Conservation (phyloP, 345 rosid species). For the Pistacia integerrima region DNA sequence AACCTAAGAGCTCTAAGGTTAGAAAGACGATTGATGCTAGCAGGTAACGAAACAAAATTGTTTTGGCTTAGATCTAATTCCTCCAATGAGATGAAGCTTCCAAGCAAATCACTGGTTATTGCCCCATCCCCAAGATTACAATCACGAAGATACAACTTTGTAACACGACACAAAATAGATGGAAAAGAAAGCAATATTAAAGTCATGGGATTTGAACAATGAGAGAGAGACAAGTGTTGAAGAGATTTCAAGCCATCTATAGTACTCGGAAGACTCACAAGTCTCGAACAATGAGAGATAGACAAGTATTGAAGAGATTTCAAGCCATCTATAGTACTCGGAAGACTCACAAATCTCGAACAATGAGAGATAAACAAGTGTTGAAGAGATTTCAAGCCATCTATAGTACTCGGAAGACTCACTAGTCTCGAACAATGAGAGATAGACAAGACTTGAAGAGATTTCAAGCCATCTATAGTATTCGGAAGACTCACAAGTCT, state of each 20-base stretch:
- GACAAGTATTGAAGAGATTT: background rate
- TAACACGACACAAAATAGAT: background rate
- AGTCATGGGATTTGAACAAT: background rate
- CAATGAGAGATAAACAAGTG: too few relatives aligned
- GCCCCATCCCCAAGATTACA: conserved; percentile 7
- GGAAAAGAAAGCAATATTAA: conserved; percentile 21
- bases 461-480: too few relatives aligned
- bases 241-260: background rate
- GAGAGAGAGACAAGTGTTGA: conserved; percentile 9
- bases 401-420: too few relatives aligned
- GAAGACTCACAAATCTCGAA: background rate
- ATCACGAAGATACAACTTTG: background rate
- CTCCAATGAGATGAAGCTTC: background rate
- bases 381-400: too few relatives aligned
- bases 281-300: background rate
- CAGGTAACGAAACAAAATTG: background rate
- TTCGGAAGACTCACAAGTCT: too few relatives aligned
- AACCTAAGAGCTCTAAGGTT: background rate
- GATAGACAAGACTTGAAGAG: too few relatives aligned
- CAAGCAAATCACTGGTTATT: background rate
- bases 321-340: background rate
- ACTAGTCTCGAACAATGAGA: background rate
- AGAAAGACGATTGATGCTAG: background rate
- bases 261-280: background rate
- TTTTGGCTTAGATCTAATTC: background rate